Percentiles rank a stretch among this genome's conserved stretches.
Conservation (phyloP, 768 basidiomycete genomes). For the Xanthoconium stramineum region DNA sequence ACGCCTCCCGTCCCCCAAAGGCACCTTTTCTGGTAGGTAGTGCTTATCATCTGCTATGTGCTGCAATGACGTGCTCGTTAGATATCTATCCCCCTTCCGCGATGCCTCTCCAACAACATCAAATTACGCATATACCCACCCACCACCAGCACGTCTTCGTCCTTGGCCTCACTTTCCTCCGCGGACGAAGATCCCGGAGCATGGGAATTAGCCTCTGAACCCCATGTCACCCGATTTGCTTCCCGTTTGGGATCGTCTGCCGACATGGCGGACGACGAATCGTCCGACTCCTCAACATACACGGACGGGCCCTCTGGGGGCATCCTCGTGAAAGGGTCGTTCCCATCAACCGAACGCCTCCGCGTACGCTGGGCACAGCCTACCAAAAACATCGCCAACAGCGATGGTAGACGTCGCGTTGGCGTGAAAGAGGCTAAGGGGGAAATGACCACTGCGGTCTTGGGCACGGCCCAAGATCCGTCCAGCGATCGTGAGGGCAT, state of each 20-base stretch:
- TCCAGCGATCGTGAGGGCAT: slow-evolving; percentile 48
- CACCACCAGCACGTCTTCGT: slow-evolving; percentile 46
- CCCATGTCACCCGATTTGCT: slow-evolving; percentile 59
- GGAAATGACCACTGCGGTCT: slow-evolving; percentile 60
- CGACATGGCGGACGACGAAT: slow-evolving; percentile 79
- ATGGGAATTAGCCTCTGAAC: slow-evolving; percentile 79
- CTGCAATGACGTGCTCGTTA: slow-evolving; percentile 27
- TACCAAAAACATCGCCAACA: slow-evolving; percentile 41
- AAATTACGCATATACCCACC: slow-evolving; percentile 74
- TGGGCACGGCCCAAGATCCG: slow-evolving; percentile 45
- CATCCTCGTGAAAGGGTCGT: slow-evolving; percentile 71
- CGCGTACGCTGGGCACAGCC: slow-evolving; percentile 79
- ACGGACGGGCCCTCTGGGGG: slow-evolving; percentile 52
- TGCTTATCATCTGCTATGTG: not conserved
- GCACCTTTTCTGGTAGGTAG: slow-evolving; percentile 68
- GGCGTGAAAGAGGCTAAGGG: slow-evolving; percentile 67
- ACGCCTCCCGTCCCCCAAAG: slow-evolving; percentile 60
- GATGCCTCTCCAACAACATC: slow-evolving; percentile 74
- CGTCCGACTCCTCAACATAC: slow-evolving; percentile 64
- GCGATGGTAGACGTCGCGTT: slow-evolving; percentile 61
- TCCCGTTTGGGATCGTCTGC: slow-evolving; percentile 60
- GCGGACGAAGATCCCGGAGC: slow-evolving; percentile 63
- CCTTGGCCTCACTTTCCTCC: slow-evolving; percentile 73
- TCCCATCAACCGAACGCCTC: slow-evolving; percentile 72
- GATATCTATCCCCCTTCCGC: slow-evolving; percentile 76